Base-by-base conservation (phyloP, 192 early-diverging fungal genomes). In the Entomortierella parvispora region DNA sequence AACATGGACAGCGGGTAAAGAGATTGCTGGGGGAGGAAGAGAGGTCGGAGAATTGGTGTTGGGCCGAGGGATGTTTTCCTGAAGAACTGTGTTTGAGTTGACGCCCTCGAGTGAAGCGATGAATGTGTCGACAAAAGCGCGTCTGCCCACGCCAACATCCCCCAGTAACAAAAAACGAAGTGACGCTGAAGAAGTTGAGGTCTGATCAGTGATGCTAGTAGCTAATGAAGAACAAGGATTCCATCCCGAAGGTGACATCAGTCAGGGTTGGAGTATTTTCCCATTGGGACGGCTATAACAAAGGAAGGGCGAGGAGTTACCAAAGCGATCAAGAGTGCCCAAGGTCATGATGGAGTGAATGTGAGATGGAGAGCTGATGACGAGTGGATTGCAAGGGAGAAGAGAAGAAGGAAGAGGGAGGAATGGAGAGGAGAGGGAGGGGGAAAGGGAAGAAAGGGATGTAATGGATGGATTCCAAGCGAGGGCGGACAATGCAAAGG, bases 101-200 rank as follows among this genome's bases (percentile, higher is more conserved):
- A 77, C 46, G 23, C 62, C 62, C n/a, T 51, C 26, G 11, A 77
- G 65, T 7, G 60, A 58, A 15, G 60, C 57, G 50, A 68, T 64
- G 31, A 77, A 77, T 5, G 74, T 58, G 33, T 77, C 59, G 47
- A 77, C 31, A 43, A 77, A 77, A 11, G 74, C 2, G 26, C 54
- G 46, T 52, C 62, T 77, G 20, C 74, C 74, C 4, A 77, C 66
- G 7, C 74, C 74, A 4, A 77, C 74, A 53, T 77, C 74, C 9
- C 74, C 74, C 15, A 77, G 55, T 10, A 77, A 54, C 6, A 77
- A 28, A 29, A 77, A 77, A 15, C 74, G 74, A 6, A 77, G 49
- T 15, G 72, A 61, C 14, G 63, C 40, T 42, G 62, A 34, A 44
- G 37, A 44, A 6, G 53, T 31, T 26, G 37, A 37, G 2, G 53